Percentiles rank a stretch among this genome's conserved stretches.
phyloP scores from a whole-genome alignment of 2,329 filamentous ascomycete genomes.

The Venturia effusa region DNA sequence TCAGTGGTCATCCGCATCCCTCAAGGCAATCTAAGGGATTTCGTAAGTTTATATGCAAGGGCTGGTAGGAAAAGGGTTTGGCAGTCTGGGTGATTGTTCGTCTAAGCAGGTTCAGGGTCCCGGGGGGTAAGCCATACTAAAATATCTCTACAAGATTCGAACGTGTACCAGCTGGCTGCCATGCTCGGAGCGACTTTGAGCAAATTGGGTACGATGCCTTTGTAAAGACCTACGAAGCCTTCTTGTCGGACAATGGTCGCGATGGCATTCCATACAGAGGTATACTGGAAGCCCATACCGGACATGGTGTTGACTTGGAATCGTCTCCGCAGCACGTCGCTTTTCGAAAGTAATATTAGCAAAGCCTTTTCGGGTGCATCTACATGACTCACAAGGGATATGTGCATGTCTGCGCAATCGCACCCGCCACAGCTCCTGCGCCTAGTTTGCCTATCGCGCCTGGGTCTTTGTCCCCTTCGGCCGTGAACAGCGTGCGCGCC shows the following conservation, averaged over 20 bases:
- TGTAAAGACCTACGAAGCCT: slow-evolving; percentile 79
- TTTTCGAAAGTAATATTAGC: slow-evolving; percentile 26
- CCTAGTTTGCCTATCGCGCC: slow-evolving; percentile 68
- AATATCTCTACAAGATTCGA: slow-evolving; percentile 86
- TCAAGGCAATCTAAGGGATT: not conserved
- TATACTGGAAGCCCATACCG: slow-evolving; percentile 95
- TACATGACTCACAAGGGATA: slow-evolving; percentile 74
- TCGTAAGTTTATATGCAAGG: not conserved
- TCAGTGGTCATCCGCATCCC: not conserved
- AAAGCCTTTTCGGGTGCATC: not conserved
- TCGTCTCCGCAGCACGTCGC: slow-evolving; percentile 80
- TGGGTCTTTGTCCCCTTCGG: slow-evolving; percentile 78
- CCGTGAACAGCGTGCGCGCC: slow-evolving; percentile 72
- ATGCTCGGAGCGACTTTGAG: slow-evolving; percentile 97
- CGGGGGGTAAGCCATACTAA: slow-evolving; percentile 48
- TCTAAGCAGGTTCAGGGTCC: not conserved
- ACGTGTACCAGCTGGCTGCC: slow-evolving; percentile 97
- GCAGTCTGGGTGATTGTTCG: not conserved
- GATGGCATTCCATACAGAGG: slow-evolving; percentile 73
- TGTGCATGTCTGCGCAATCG: slow-evolving; percentile 92
- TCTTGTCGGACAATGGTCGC: slow-evolving; percentile 73
- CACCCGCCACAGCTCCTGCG: slow-evolving; percentile 89
- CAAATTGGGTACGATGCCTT: slow-evolving; percentile 88
- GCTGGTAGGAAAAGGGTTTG: not conserved
- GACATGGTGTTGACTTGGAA: slow-evolving; percentile 99